phyloP scores from a whole-genome alignment of 352 stramenopile genomes.

The Phytopythium helicoides region DNA sequence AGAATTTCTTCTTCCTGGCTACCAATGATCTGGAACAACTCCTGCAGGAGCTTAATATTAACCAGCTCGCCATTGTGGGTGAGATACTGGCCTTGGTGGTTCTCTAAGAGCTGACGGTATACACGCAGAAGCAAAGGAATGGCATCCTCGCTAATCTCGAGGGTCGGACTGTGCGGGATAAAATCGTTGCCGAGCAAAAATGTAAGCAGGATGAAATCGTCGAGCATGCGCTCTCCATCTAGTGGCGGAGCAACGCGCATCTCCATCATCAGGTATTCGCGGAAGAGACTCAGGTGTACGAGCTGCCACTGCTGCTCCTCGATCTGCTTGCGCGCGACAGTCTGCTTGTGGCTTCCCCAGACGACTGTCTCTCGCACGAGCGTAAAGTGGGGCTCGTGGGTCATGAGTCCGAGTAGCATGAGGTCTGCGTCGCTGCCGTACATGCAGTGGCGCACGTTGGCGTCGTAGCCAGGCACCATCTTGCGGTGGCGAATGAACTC shows the following conservation, averaged over 20 bases:
- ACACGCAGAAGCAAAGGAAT: constrained; percentile 93
- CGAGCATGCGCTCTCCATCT: constrained; percentile 94
- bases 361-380: constrained; percentile 98
- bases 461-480: constrained; percentile 90
- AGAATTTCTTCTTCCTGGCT: constrained; percentile 95
- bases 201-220: constrained; percentile 99
- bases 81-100: constrained; percentile 90
- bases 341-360: constrained; percentile 79
- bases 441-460: constrained; percentile 97
- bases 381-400: constrained; percentile 98
- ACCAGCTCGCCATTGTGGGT: constrained; percentile 90
- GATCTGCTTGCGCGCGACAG: constrained; percentile 86
- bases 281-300: constrained; percentile 95
- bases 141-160: constrained; percentile 98
- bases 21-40: constrained; percentile 92
- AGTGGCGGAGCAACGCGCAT: constrained; percentile 74
- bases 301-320: constrained; percentile 97
- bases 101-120: constrained; percentile 90
- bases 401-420: constrained; percentile 98
- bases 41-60: constrained; percentile 89
- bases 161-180: constrained; percentile 97
- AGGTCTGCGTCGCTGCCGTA: constrained; percentile 99
- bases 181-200: constrained; percentile 99
- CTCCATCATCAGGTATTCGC: constrained; percentile 98
- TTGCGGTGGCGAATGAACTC: constrained; percentile 95